These are phyloP conservation scores for Erucastrum elatum DNA, from an alignment of 345 rosid genomes.

Conservation along the genomic window DNA sequence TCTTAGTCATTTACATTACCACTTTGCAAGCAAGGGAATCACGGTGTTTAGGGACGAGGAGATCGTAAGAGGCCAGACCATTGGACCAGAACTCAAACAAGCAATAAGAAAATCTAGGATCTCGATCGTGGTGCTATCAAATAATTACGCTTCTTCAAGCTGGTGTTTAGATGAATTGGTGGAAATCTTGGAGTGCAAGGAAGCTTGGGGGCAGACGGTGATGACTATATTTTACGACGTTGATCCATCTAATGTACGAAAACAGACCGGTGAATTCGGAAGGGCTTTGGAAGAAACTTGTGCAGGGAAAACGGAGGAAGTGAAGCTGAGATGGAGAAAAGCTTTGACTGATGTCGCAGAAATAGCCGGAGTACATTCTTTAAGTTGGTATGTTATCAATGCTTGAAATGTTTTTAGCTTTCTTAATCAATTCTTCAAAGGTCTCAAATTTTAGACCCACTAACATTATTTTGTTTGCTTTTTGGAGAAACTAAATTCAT, in stretches of 20 bases:
- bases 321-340: not conserved
- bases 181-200: not conserved
- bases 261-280: not conserved
- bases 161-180: slow-evolving; percentile 6
- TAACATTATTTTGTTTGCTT: not conserved
- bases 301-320: not conserved
- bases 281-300: not conserved
- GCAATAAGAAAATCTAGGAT: not conserved
- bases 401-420: not conserved
- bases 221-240: not conserved
- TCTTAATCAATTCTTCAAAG: not conserved
- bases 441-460: not conserved
- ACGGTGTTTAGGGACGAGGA: not conserved
- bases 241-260: not conserved
- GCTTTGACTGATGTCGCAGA: not conserved
- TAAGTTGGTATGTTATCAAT: not conserved
- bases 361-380: not conserved
- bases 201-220: not conserved
- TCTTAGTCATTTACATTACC: slow-evolving; percentile 4
- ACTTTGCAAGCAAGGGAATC: not conserved
- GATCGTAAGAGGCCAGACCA: not conserved
- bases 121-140: slow-evolving; percentile 5
- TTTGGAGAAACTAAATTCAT: not conserved
- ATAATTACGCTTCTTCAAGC: not conserved
- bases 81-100: not conserved